A percentile compares a stretch with the other conserved stretches of the same genome.
phyloP scores from a whole-genome alignment of 129 eudicot genomes.

The Saposhnikovia divaricata region DNA sequence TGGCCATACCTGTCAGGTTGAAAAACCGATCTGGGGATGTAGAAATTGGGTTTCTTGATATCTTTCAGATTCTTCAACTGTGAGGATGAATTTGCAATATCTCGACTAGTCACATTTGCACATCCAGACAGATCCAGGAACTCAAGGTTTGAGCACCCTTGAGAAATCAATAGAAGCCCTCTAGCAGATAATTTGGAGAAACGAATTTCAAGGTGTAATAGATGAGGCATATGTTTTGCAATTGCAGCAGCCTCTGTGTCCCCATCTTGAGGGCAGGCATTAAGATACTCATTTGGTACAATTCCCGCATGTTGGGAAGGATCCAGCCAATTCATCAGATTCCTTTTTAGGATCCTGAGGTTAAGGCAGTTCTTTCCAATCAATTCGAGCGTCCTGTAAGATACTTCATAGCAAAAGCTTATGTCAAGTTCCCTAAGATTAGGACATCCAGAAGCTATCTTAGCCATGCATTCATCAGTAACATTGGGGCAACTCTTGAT shows the following conservation, averaged over 20 bases:
- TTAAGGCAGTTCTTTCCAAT: conserved; percentile 60
- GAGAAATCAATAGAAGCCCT: conserved; percentile 60
- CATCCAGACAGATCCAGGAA: conserved; percentile 74
- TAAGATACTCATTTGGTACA: conserved; percentile 58
- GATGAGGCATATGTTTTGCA: conserved; percentile 56
- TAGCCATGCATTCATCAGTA: conserved; percentile 48
- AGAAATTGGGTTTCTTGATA: conserved; percentile 78
- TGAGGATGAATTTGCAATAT: conserved; percentile 48
- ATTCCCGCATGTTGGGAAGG: conserved; percentile 70
- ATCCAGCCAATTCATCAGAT: conserved; percentile 77
- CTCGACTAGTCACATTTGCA: conserved; percentile 71
- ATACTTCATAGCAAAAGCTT: conserved; percentile 88
- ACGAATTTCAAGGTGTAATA: conserved; percentile 67
- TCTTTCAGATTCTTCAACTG: conserved; percentile 54
- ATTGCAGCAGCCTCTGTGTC: conserved; percentile 89
- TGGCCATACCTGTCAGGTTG: conserved; percentile 82
- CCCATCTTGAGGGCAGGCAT: conserved; percentile 83
- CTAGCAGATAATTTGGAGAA: conserved; percentile 61
- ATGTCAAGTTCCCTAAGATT: conserved; percentile 74
- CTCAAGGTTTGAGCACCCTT: conserved; percentile 71
- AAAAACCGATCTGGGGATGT: conserved; percentile 70
- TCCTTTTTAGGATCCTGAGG: conserved; percentile 47
- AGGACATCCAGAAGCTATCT: conserved; percentile 62
- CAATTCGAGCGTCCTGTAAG: conserved; percentile 47
- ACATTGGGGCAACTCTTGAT: conserved; percentile 72